A percentile compares a stretch with the other conserved stretches of the same genome.
These are phyloP conservation scores for Lentinula aciculospora DNA, from an alignment of 768 basidiomycete genomes.

Conservation along the genomic window DNA sequence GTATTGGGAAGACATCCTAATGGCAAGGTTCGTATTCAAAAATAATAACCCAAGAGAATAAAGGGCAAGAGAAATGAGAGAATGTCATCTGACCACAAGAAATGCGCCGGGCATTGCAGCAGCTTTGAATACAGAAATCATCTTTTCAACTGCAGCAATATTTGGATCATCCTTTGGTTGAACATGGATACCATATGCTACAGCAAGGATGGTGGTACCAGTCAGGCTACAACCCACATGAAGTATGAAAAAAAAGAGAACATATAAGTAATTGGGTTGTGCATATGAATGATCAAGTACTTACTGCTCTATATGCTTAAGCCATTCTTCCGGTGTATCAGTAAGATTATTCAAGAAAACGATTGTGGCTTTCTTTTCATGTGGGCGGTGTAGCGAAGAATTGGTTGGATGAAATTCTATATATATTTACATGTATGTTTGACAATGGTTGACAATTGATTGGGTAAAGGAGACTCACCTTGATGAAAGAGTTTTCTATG, in stretches of 20 bases:
- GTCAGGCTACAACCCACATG: conserved; percentile 24
- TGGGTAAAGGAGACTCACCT: not conserved
- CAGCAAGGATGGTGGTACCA: conserved; percentile 31
- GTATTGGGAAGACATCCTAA: not conserved
- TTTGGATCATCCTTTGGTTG: conserved; percentile 36
- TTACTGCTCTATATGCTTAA: conserved; percentile 1
- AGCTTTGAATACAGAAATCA: conserved; percentile 24
- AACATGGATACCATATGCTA: conserved; percentile 43
- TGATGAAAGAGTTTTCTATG: not conserved
- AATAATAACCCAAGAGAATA: too few relatives aligned
- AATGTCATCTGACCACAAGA: conserved; percentile 26
- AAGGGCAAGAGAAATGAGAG: too few relatives aligned
- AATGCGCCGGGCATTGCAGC: conserved; percentile 35
- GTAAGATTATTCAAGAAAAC: not conserved
- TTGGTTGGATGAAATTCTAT: not conserved
- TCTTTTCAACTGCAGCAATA: conserved; percentile 33
- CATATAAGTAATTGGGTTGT: not conserved
- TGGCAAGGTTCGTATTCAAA: too few relatives aligned
- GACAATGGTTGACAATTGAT: too few relatives aligned
- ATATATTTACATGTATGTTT: not conserved
- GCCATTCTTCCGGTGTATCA: not conserved
- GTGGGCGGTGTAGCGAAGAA: not conserved
- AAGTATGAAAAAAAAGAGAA: conserved; percentile 2
- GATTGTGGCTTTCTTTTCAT: not conserved
- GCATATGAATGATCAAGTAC: not conserved